A percentile compares a stretch with the other conserved stretches of the same genome.
phyloP scores from a whole-genome alignment of 148 eudicot genomes.

The Persicaria tinctoria region DNA sequence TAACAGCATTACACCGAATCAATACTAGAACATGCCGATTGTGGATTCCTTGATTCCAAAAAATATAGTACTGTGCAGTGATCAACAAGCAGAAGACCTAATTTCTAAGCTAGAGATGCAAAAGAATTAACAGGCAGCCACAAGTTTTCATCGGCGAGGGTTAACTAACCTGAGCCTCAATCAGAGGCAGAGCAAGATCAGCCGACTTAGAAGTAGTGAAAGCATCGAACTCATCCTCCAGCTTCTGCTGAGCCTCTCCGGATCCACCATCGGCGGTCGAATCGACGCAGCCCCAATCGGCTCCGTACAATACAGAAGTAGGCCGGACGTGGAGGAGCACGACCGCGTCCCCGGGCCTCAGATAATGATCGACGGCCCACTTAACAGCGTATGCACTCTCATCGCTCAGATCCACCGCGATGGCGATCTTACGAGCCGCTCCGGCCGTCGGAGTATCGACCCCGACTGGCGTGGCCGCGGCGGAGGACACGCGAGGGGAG shows the following conservation, averaged over 20 bases:
- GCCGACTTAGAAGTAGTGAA: slow-evolving; percentile 58
- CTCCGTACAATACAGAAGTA: slow-evolving; percentile 77
- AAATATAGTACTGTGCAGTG: no score
- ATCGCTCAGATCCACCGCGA: slow-evolving; percentile 80
- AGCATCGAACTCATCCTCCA: slow-evolving; percentile 69
- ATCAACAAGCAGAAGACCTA: no score
- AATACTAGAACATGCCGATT: no score
- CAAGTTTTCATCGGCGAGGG: neutral
- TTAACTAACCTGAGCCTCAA: slow-evolving; percentile 42
- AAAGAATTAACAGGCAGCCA: no score
- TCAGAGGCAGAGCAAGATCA: slow-evolving; percentile 60
- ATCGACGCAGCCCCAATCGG: slow-evolving; percentile 79
- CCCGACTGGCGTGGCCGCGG: slow-evolving; percentile 37
- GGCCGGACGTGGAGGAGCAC: slow-evolving; percentile 65
- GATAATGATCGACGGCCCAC: slow-evolving; percentile 80
- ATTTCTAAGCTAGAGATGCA: no score
- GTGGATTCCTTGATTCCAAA: no score
- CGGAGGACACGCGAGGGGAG: slow-evolving; percentile 32
- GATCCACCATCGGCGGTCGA: slow-evolving; percentile 15
- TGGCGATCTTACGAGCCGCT: slow-evolving; percentile 73
- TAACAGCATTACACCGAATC: no score
- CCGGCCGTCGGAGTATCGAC: slow-evolving; percentile 59
- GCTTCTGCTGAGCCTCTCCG: slow-evolving; percentile 39
- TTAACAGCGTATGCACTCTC: slow-evolving; percentile 86
- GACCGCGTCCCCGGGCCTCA: slow-evolving; percentile 82